phyloP scores from a whole-genome alignment of 176 grass and related monocot genomes.

The Aegilops tauschii region DNA sequence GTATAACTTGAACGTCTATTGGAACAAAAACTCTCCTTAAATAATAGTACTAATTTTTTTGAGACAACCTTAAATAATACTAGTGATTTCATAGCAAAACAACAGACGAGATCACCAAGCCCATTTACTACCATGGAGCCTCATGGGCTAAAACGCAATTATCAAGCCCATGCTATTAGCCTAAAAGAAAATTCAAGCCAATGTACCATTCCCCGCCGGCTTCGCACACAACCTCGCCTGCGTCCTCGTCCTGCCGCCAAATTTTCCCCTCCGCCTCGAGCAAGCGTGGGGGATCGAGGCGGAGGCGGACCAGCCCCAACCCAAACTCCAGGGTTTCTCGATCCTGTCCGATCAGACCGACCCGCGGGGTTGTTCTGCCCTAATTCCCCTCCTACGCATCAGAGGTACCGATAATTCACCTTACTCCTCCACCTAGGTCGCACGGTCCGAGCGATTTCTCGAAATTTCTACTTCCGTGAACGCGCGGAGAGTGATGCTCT shows the following conservation, averaged over 20 bases:
- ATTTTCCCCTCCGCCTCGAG: conserved; percentile 3
- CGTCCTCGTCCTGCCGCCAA: conserved; percentile 31
- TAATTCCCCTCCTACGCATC: neutral
- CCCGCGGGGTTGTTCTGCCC: neutral
- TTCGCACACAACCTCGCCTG: neutral
- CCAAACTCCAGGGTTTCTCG: neutral
- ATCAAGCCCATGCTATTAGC: neutral
- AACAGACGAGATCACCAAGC: too few relatives aligned
- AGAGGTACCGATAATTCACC: conserved; percentile 3
- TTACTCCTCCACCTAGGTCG: neutral
- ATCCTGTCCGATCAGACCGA: neutral
- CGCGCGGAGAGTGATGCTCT: neutral
- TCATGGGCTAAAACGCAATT: neutral
- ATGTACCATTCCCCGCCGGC: neutral
- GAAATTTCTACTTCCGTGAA: neutral
- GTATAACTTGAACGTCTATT: too few relatives aligned
- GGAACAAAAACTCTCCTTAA: too few relatives aligned
- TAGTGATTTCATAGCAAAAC: too few relatives aligned
- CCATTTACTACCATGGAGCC: too few relatives aligned
- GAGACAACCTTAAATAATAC: too few relatives aligned
- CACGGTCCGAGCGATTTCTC: neutral
- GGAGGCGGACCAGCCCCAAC: neutral
- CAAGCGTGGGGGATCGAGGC: neutral
- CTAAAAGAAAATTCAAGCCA: neutral
- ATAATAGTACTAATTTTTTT: too few relatives aligned